phyloP scores from a whole-genome alignment of 1,284 basidiomycete species.

The Papiliotrema flavescens region DNA sequence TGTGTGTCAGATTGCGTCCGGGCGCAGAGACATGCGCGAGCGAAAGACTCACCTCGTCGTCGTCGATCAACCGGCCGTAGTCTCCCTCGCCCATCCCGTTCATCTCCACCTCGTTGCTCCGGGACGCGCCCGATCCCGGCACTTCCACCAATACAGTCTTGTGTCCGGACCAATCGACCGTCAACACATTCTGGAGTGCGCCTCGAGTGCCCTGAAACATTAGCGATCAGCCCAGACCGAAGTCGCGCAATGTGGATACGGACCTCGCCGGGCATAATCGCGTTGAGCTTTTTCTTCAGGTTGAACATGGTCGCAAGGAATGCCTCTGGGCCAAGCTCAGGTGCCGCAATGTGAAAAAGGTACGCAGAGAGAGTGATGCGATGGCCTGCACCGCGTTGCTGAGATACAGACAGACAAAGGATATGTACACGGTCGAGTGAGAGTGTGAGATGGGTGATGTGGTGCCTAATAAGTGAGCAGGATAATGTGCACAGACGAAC shows the following conservation, averaged over 20 bases:
- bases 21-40: not conserved
- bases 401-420: not conserved
- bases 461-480: not conserved
- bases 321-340: not conserved
- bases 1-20: not conserved
- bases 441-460: no score
- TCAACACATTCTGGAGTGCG: conserved; percentile 38
- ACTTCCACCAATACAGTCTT: conserved; percentile 43
- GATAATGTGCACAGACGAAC: not conserved
- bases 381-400: not conserved
- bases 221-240: not conserved
- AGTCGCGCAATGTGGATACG: not conserved
- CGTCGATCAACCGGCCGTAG: conserved; percentile 29
- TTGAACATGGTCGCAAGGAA: not conserved
- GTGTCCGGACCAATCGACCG: conserved; percentile 40
- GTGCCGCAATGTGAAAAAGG: not conserved
- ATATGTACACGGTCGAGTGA: not conserved
- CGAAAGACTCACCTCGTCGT: conserved; percentile 19
- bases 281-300: conserved; percentile 21
- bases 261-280: conserved; percentile 21
- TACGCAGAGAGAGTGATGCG: not conserved
- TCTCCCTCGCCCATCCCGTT: conserved; percentile 14
- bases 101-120: conserved; percentile 30
- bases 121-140: conserved; percentile 9
- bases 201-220: conserved; percentile 5